Evolutionary conservation across 345 rosid species (phyloP).

Genomic region (Rhizophora mangle): DNA sequence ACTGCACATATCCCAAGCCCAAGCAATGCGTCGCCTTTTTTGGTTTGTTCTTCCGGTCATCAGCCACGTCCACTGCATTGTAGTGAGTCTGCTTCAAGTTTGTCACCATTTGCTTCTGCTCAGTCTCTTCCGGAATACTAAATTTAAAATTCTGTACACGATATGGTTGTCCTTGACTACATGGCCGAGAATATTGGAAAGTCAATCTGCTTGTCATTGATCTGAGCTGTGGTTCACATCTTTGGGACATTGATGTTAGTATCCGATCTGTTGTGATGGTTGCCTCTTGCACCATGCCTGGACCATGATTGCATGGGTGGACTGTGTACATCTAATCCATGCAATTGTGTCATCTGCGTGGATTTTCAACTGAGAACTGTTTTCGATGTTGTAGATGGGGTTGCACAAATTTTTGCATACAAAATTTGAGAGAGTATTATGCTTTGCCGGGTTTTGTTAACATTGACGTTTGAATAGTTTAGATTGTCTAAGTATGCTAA

Average conservation of each 20-base stretch:
- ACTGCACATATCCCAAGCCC: slow-evolving; percentile 66
- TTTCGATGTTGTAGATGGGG: slow-evolving; percentile 7
- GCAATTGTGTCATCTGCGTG: slow-evolving; percentile 2
- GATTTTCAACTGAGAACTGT: slow-evolving; percentile 12
- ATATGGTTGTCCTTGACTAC: neutral
- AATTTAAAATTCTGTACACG: neutral
- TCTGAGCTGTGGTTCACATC: slow-evolving; percentile 5
- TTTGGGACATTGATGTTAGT: neutral
- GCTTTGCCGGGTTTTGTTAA: slow-evolving; percentile 3
- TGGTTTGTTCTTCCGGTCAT: slow-evolving; percentile 50
- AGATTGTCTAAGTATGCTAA: neutral
- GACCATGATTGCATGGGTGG: neutral
- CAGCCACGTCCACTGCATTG: slow-evolving; percentile 51
- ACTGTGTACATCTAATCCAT: slow-evolving; percentile 32
- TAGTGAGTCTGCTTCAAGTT: slow-evolving; percentile 81
- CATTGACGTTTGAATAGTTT: slow-evolving; percentile 8
- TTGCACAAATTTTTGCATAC: slow-evolving; percentile 5
- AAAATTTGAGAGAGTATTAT: slow-evolving; percentile 11
- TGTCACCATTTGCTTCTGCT: slow-evolving; percentile 86
- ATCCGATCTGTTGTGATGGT: neutral
- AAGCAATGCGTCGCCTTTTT: slow-evolving; percentile 59
- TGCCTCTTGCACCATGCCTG: neutral
- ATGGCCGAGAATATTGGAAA: neutral
- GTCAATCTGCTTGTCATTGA: neutral
- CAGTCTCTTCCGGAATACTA: slow-evolving; percentile 76